A percentile compares a stretch with the other conserved stretches of the same genome.
phyloP scores from a whole-genome alignment of 1,139 yeast species.

The Geotrichum fermentans region DNA sequence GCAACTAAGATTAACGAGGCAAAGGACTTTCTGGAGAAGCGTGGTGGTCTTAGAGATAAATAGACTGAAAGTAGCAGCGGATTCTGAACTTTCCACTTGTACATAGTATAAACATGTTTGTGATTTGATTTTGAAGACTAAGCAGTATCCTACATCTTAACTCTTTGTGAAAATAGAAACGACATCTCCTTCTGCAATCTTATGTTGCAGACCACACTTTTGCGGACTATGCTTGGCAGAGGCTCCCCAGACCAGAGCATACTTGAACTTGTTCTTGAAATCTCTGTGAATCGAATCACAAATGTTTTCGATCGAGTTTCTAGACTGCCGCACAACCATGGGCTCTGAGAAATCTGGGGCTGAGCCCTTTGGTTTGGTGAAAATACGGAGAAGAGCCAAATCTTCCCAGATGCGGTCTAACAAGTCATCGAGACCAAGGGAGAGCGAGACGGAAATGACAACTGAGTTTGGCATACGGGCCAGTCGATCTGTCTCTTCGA shows the following conservation, averaged over 20 bases:
- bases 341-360: constrained; percentile 82
- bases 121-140: not conserved
- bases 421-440: constrained; percentile 79
- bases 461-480: constrained; percentile 90
- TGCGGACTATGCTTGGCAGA: constrained; percentile 95
- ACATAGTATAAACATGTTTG: not conserved
- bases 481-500: constrained; percentile 87
- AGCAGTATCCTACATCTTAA: not conserved
- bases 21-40: constrained; percentile 83
- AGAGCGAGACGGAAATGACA: constrained; percentile 88
- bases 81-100: not conserved
- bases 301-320: constrained; percentile 75
- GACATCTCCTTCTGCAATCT: constrained; percentile 88
- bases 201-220: constrained; percentile 84
- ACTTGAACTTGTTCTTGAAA: constrained; percentile 84
- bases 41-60: constrained; percentile 48
- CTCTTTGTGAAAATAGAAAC: constrained; percentile 77
- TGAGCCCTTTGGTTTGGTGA: constrained; percentile 81
- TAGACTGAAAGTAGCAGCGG: not conserved
- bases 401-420: constrained; percentile 92
- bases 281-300: constrained; percentile 93
- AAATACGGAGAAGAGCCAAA: constrained; percentile 70
- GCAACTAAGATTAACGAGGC: constrained; percentile 98
- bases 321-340: constrained; percentile 72
- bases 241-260: constrained; percentile 95